Conservation (phyloP, 2,329 filamentous ascomycete genomes). For the Colletotrichum tamarilloi region DNA sequence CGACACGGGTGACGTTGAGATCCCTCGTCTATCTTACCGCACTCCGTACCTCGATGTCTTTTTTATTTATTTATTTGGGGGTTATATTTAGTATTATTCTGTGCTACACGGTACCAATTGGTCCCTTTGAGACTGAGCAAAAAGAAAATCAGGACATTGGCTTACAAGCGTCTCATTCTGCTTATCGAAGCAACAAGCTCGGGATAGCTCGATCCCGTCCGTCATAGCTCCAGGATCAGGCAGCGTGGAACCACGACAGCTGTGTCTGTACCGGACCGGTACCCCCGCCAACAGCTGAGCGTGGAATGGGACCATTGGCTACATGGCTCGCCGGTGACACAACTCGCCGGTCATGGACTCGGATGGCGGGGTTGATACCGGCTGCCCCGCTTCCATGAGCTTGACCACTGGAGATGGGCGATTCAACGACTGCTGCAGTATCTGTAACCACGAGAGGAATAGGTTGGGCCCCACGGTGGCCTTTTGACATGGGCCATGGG, state of each 20-base stretch:
- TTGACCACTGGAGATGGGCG: conserved; percentile 2
- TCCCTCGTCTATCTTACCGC: background rate
- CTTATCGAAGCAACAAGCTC: background rate
- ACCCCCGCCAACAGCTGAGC: conserved; percentile 12
- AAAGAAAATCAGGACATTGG: background rate
- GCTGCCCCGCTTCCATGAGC: conserved; percentile 25
- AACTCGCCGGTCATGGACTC: conserved; percentile 12
- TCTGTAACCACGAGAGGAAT: background rate
- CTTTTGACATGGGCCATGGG: conserved; percentile 1
- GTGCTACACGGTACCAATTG: background rate
- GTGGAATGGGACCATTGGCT: background rate
- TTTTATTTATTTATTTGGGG: background rate
- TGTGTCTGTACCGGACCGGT: background rate
- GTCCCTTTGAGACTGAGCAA: background rate
- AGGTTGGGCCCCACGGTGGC: background rate
- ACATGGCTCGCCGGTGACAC: conserved; percentile 18
- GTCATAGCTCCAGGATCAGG: conserved; percentile 23
- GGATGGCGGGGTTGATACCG: conserved; percentile 22
- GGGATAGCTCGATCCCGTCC: conserved; percentile 18
- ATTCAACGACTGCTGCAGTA: conserved; percentile 8
- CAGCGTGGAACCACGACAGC: conserved; percentile 6
- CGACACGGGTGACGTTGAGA: conserved; percentile 22
- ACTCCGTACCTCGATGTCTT: background rate
- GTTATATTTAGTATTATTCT: background rate
- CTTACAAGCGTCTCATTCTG: background rate